Evolutionary conservation across 164 flowering plant species (phyloP).

Genomic region (Liriodendron chinense): DNA sequence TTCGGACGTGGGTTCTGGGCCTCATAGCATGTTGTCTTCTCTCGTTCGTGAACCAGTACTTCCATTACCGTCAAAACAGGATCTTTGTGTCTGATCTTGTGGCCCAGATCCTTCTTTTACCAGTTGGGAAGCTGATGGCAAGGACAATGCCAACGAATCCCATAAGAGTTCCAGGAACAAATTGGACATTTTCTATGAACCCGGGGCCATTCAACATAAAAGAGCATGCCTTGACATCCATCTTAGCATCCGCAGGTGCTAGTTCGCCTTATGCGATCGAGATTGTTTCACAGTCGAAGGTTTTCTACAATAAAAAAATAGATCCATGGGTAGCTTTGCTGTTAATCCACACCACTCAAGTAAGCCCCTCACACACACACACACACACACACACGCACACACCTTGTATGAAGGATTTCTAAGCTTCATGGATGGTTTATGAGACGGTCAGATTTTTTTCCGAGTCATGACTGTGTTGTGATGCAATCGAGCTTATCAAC

Average conservation of each 20-base stretch:
- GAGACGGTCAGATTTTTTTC: too few relatives aligned
- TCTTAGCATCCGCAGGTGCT: constrained; percentile 16
- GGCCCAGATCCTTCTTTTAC: constrained; percentile 5
- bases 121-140: constrained; percentile 42
- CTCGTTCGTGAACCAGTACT: constrained; percentile 7
- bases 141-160: constrained; percentile 34
- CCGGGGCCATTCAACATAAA: constrained; percentile 20
- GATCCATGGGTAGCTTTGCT: constrained; percentile 12
- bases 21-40: constrained; percentile 2
- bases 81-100: not conserved
- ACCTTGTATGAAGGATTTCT: too few relatives aligned
- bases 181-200: constrained; percentile 31
- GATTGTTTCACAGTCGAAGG: constrained; percentile 15
- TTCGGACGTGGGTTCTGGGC: constrained; percentile 14
- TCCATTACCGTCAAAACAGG: constrained; percentile 4
- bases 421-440: too few relatives aligned
- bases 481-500: too few relatives aligned
- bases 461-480: too few relatives aligned
- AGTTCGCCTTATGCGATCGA: constrained; percentile 11
- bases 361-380: not conserved
- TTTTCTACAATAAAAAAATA: constrained; percentile 12
- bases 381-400: too few relatives aligned
- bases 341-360: constrained; percentile 15
- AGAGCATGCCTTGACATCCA: constrained; percentile 20
- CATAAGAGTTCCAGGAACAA: constrained; percentile 32